Evolutionary conservation across 2,329 filamentous ascomycete species (phyloP).

Genomic region (Sclerotinia spermophila): DNA sequence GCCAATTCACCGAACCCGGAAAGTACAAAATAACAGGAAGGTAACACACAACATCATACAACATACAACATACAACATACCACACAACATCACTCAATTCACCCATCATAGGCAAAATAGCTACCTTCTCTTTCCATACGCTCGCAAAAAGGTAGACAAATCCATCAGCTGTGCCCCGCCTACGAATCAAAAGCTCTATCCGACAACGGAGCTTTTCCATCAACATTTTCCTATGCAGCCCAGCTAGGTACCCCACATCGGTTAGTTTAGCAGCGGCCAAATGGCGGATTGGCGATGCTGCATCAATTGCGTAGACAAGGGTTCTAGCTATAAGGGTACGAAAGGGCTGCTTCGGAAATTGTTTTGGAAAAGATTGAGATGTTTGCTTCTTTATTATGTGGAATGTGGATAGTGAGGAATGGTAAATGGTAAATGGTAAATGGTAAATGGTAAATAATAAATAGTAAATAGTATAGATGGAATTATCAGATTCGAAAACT

Average conservation of each 20-base stretch:
- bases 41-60: background rate
- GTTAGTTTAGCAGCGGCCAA: constrained; percentile 1
- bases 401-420: background rate
- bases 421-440: too few species aligned
- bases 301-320: background rate
- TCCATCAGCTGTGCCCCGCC: constrained; percentile 5
- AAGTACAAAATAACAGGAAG: background rate
- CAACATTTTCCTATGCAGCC: background rate
- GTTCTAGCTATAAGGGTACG: background rate
- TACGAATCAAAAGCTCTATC: background rate
- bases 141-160: background rate
- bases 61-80: too few species aligned
- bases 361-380: background rate
- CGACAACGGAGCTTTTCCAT: background rate
- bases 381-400: background rate
- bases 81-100: background rate
- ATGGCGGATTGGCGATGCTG: background rate
- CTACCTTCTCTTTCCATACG: background rate
- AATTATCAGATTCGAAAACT: background rate
- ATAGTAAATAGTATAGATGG: too few species aligned
- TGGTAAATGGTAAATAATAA: too few species aligned
- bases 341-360: background rate
- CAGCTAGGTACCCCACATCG: background rate
- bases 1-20: background rate
- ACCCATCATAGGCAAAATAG: background rate